Base-by-base conservation (phyloP, 1,284 basidiomycete genomes). In the Mycena sp. region DNA sequence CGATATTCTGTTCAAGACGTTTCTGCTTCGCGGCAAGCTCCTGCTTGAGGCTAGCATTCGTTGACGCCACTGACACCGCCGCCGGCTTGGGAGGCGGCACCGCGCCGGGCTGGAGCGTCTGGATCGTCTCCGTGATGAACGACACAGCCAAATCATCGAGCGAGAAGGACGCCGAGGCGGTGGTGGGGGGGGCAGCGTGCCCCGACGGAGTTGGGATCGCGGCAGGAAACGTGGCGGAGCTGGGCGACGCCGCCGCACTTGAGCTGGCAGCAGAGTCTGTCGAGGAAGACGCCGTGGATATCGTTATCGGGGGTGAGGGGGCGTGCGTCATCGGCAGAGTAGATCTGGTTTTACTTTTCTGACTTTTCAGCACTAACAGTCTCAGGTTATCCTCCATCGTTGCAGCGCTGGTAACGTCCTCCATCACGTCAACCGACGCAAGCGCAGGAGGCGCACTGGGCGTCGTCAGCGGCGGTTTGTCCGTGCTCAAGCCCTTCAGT, bases 1-100 rank as follows among this genome's bases (percentile, higher is more conserved):
- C 82, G 59, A 93, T 87, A 63, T 90, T 84, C 46, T 83, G 80
- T 68, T 91, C 87, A 44, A 91, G 79, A 41, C 82, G 79, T 32
- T 80, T 78, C 70, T 87, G 84, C 71, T 84, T 85, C 32, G 83
- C 82, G 30, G 80, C 80, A 4, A 85, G 71, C 46, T 81, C 76
- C n/a, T 71, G 62, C 58, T 74, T 76, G 32, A 35, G 32, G 32
- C 32, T 35, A 14, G 32, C 32, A 35, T 35, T 35, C 9, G 32
- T 35, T 14, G 7, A 14, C 32, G 32, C 9, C 7, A 14, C 32
- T 14, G 32, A 35, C 14, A 35, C 32, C 32, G 32, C 9, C 14
- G 7, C 14, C 32, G 32, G 32, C 32, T 7, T 7, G 32, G 14
- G 32, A 9, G 32, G 55, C 43, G 63, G 51, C 41, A 48, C 44